Base-by-base conservation (phyloP, 2,329 filamentous ascomycete species). In the Aspergillus sp. region DNA sequence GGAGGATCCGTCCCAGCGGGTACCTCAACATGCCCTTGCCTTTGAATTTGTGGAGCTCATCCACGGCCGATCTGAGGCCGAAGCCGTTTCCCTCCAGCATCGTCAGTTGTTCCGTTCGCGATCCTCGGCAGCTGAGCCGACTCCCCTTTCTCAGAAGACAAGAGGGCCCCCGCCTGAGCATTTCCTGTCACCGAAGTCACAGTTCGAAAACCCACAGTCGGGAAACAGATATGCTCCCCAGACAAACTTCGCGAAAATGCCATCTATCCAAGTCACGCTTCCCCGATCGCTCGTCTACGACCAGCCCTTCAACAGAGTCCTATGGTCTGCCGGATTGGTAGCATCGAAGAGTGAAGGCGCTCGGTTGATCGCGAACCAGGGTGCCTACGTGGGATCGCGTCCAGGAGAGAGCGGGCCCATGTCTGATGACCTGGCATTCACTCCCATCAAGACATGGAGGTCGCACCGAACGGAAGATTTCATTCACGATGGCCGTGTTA, bases 21-120 rank as follows among this genome's bases (percentile, higher is more conserved):
- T 81, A 47, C 89, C 91, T 3, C 91, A 98, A 57, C 90, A 95
- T 61, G 71, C 77, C 0, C 78, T 98, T 2, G 93, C 93, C 1
- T 79, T 74, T 43, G 90, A 98, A 62, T 84, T 97, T 26, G 73
- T 94, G 0, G 78, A 83, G 43, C 75, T 98, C 2, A 79, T 89
- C 1, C 89, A 97, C 61, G 88, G 90, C 9, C 63, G 72, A 0
- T 59, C 76, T 5, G 77, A 78, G 51, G 88, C 90, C 0, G 63
- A 78, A 9, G 71, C 77, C 26, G 82, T 87, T 5, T 80, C 82
- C 49, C 55, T 59, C 10, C 71, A 80, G 51, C 80, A 83, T 52
- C 71, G 72, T 40, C 67, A 73, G 48, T 59, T 79, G 4, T 68
- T 75, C 57, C 59, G 60, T 19, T 55, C 63, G 29, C 62, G 58